Conservation (phyloP, 1,284 basidiomycete species). For the Boletus mariae region DNA sequence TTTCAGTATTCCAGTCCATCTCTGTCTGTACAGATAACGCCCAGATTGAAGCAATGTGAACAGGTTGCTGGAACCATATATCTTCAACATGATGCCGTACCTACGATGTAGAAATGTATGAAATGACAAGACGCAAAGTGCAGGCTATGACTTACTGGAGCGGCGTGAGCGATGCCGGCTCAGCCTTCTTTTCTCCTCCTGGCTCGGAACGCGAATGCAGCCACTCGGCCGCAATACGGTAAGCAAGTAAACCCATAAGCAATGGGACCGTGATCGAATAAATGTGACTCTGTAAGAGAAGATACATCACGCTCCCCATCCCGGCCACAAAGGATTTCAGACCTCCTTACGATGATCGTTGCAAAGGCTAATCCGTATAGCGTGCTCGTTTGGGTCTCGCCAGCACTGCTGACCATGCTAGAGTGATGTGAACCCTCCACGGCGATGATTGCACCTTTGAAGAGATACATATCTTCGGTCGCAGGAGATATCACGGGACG, state of each 20-base stretch:
- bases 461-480: slow-evolving; percentile 2
- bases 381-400: neutral
- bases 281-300: neutral
- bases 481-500: slow-evolving; percentile 1
- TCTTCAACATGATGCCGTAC: slow-evolving; percentile 5
- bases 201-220: neutral
- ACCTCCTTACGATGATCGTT: slow-evolving; percentile 1
- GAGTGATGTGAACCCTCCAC: slow-evolving; percentile 1
- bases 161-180: neutral
- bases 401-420: neutral
- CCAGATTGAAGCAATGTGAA: slow-evolving; percentile 2
- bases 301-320: neutral
- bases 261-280: slow-evolving; percentile 1
- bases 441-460: slow-evolving; percentile 3
- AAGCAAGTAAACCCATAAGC: slow-evolving; percentile 1
- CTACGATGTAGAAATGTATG: neutral
- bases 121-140: neutral
- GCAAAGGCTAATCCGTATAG: slow-evolving; percentile 4
- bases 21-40: neutral
- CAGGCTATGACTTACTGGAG: neutral
- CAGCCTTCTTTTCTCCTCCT: neutral
- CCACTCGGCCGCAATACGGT: slow-evolving; percentile 1
- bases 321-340: neutral
- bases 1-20: neutral
- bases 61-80: slow-evolving; percentile 5